Evolutionary conservation across 2,329 filamentous ascomycete species (phyloP).

Genomic region (Calycina marina): DNA sequence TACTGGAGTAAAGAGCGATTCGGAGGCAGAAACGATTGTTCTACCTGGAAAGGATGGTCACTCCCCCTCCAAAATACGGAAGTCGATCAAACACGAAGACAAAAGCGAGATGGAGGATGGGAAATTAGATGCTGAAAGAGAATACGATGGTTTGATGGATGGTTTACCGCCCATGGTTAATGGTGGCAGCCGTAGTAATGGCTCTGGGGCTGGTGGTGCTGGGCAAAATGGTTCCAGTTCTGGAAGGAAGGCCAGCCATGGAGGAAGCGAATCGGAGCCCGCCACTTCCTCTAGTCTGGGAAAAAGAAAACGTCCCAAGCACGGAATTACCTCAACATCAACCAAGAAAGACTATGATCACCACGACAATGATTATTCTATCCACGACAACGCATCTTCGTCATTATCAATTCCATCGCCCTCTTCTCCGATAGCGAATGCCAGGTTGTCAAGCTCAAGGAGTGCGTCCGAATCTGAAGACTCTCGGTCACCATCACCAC

Average conservation of each 20-base stretch:
- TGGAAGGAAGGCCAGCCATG: conserved; percentile 11
- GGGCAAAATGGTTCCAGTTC: conserved; percentile 4
- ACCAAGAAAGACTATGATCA: no score
- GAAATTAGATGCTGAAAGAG: no score
- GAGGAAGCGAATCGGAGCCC: conserved; percentile 17
- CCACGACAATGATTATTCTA: conserved; percentile 11
- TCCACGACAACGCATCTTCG: conserved; percentile 5
- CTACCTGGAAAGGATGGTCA: conserved; percentile 49
- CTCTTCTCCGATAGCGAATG: conserved; percentile 31
- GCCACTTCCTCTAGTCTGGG: conserved; percentile 22
- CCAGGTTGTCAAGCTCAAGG: conserved; percentile 20
- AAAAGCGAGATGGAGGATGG: conserved; percentile 41
- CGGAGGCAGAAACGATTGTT: conserved; percentile 60
- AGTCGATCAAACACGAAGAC: conserved; percentile 48
- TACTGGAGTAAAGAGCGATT: conserved; percentile 37
- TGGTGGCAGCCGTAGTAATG: conserved; percentile 1
- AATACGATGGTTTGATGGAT: conserved; percentile 6
- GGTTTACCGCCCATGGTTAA: not conserved
- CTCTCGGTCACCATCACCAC: conserved; percentile 20
- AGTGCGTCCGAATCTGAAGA: conserved; percentile 39
- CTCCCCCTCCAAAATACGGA: conserved; percentile 48
- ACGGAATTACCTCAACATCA: conserved; percentile 8
- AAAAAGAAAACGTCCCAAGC: conserved; percentile 35
- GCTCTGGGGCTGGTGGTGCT: conserved; percentile 2
- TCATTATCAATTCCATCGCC: conserved; percentile 20